Evolutionary conservation across 2,329 filamentous ascomycete genomes (phyloP).

Genomic region (Eutypella sp.): DNA sequence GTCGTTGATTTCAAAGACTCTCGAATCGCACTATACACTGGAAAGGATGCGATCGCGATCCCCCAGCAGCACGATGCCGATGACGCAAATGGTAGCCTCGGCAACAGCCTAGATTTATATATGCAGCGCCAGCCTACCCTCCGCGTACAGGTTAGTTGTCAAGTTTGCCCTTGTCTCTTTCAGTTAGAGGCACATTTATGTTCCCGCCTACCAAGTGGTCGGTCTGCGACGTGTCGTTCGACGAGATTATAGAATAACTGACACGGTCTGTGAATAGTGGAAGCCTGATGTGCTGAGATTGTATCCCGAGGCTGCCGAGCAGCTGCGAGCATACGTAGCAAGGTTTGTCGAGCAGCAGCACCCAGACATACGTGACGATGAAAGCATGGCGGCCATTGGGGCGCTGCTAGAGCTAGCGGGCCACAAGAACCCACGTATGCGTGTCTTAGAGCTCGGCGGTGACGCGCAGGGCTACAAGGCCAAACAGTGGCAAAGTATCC

Average conservation of each 20-base stretch:
- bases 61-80: background rate
- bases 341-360: slow-evolving; percentile 2
- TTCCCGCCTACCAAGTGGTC: background rate
- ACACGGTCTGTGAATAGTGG: background rate
- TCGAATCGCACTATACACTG: background rate
- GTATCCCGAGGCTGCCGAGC: background rate
- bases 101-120: background rate
- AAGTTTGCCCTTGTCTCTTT: background rate
- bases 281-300: slow-evolving; percentile 3
- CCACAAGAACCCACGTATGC: slow-evolving; percentile 8
- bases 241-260: background rate
- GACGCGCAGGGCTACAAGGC: slow-evolving; percentile 1
- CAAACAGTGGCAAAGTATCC: slow-evolving; percentile 1
- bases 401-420: slow-evolving; percentile 1
- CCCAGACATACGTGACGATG: slow-evolving; percentile 3
- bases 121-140: slow-evolving; percentile 3
- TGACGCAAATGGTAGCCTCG: background rate
- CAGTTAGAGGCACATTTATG: too few relatives aligned
- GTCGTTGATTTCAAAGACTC: background rate
- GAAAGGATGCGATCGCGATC: background rate
- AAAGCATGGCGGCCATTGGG: slow-evolving; percentile 4
- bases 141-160: background rate
- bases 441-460: slow-evolving; percentile 4
- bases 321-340: background rate
- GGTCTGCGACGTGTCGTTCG: too few relatives aligned